Evolutionary conservation across 306 rosid genomes (phyloP), one percentile per base, ranked within the genome.

Genomic region (Fagus crenata): DNA sequence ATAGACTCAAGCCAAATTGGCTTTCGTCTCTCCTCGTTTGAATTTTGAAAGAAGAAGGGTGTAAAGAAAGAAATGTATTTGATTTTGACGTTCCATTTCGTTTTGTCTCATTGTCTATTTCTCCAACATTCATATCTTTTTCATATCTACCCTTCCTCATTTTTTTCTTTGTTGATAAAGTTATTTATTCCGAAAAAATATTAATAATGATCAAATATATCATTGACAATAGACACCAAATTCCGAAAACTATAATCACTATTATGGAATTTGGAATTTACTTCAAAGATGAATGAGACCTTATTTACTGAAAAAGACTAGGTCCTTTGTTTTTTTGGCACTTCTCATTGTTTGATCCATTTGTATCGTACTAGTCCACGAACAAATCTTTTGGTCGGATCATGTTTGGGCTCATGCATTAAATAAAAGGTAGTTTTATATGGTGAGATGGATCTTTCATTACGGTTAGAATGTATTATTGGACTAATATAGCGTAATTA

Each of bases 11-110:
- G 40, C 70, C 15, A 9, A 41, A 1, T 67, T 33, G 53, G 64
- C 32, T 6, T 59, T 39, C 15, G 1, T 11, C 74, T 17, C 68
- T 51, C 18, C 32, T 22, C 22, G 3, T 1, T 53, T 18, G 4
- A 3, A 11, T 2, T 1, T 53, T 18, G 4, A 3, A 11, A 68
- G 28, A 22, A 22, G 28, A 22, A 22, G 28, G n/a, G 46, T 28
- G 1, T 31, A 28, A 8, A n/a, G 75, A 74, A 68, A 7, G 58
- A 78, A 85, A 81, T 49, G 81, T 71, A 0, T 36, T 51, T 82
- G 80, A 85, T 82, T 9, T 79, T 82, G 86, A 82, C 80, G 9
- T 28, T 2, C 14, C 12, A n/a, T 49, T 67, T 77, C 7, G 32
- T 41, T 71, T 42, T 2, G 14, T 22, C 51, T 41, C 17, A 5